phyloP scores from a whole-genome alignment of 176 grass and related monocot genomes.

The Juncus effusus region DNA sequence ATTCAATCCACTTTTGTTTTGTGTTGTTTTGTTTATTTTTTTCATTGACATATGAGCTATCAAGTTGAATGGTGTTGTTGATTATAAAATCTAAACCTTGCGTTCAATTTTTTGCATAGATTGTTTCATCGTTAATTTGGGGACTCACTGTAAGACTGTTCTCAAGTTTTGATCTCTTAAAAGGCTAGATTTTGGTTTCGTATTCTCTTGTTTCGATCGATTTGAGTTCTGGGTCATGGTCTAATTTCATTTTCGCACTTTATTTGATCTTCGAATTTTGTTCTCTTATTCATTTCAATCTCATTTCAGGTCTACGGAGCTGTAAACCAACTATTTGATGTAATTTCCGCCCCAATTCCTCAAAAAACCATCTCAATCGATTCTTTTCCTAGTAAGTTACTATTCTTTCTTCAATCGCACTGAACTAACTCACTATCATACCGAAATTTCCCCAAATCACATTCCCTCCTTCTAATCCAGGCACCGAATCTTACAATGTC shows the following conservation, averaged over 20 bases:
- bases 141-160: not conserved
- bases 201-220: slow-evolving; percentile 14
- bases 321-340: slow-evolving; percentile 8
- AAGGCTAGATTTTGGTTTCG: not conserved
- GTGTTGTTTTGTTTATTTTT: not conserved
- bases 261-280: not conserved
- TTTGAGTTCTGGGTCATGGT: not conserved
- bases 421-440: not conserved
- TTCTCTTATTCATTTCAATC: no score
- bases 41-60: not conserved
- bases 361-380: not conserved
- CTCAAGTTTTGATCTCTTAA: not conserved
- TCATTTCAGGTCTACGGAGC: not conserved
- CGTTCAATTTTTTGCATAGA: not conserved
- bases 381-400: not conserved
- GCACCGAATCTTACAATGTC: slow-evolving; percentile 38
- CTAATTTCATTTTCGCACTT: not conserved
- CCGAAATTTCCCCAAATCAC: not conserved
- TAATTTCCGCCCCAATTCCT: not conserved
- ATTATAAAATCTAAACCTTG: not conserved
- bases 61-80: not conserved
- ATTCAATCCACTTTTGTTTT: not conserved
- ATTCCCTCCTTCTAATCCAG: slow-evolving; percentile 1
- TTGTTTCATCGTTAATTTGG: not conserved
- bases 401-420: not conserved